Base-by-base conservation (phyloP, 2,329 filamentous ascomycete genomes). In the Trichophyton simii region DNA sequence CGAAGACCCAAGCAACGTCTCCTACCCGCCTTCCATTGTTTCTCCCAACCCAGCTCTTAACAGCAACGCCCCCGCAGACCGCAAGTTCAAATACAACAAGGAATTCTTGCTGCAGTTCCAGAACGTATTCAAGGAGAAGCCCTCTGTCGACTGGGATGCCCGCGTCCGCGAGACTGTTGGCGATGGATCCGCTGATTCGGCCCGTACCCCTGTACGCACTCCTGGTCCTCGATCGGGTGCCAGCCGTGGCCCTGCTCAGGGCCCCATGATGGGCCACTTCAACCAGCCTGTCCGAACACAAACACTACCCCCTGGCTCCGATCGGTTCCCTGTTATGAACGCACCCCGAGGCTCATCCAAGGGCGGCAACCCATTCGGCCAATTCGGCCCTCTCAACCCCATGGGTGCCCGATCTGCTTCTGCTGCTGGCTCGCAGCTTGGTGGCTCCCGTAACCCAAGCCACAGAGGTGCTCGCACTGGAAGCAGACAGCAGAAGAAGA, bases 21-120 rank as follows among this genome's bases (percentile, higher is more conserved):
- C 87, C 46, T 99, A 99, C 73, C 92, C 94, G 15, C 78, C 83
- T 3, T 88, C 89, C 60, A 87, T 97, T 72, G 83, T 82, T 64
- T 96, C 91, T 28, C 94, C 94, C 6, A 97, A 96, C 76, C 90
- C 92, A 9, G 89, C 92, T 2, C 78, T 96, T 66, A 99, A 97
- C 74, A 79, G 83, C 46, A 77, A 69, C 64, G 87, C 87, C 15
- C 87, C 89, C 31, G 81, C 83, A 38, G 89, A 77, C 62, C 75
- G 87, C 74, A 92, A 91, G 78, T 95, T 95, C 79, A 91, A 95
- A 74, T 99, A 99, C 75, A 91, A 97, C 76, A 89, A 91, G 69
- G 87, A 87, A 68, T 99, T 99, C 80, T 79, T 99, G 76, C 81
- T 99, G 34, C 94, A 99, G 72, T 99, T 99, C 81, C 89, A 96